These are phyloP conservation scores for Euphrasia arctica DNA, from an alignment of 305 asterid genomes.

Conservation along the genomic window DNA sequence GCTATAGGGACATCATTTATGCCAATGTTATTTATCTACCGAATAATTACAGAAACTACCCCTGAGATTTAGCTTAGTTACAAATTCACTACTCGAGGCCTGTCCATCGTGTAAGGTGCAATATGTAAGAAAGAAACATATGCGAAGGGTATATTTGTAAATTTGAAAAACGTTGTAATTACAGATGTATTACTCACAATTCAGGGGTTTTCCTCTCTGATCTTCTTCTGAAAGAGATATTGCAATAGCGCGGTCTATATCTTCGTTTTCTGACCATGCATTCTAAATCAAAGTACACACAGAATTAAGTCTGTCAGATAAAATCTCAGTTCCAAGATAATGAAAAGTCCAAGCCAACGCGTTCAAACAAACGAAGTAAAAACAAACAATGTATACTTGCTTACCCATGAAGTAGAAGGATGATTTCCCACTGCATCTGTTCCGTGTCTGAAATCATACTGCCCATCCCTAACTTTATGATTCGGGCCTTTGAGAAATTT, in stretches of 20 bases:
- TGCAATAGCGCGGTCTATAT: constrained; percentile 90
- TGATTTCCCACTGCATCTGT: constrained; percentile 42
- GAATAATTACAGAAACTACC: neutral
- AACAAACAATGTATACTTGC: constrained; percentile 31
- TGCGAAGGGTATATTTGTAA: neutral
- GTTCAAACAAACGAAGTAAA: neutral
- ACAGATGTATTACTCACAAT: constrained; percentile 46
- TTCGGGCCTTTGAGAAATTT: constrained; percentile 66
- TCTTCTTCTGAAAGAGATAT: constrained; percentile 84
- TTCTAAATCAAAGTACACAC: constrained; percentile 21
- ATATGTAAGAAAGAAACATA: neutral
- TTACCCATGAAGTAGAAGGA: constrained; percentile 73
- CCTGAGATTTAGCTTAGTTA: neutral
- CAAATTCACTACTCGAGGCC: neutral
- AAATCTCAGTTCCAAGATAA: no score
- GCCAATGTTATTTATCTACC: neutral
- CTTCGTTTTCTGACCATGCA: constrained; percentile 72
- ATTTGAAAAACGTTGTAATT: neutral
- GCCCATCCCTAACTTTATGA: constrained; percentile 61
- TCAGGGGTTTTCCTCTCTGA: constrained; percentile 45
- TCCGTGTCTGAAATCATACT: constrained; percentile 52
- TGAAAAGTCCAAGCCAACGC: no score
- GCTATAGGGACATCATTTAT: neutral
- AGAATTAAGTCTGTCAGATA: no score
- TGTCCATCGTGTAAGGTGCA: neutral